Percentiles rank a stretch among this genome's conserved stretches.
Evolutionary conservation across 2,329 filamentous ascomycete genomes (phyloP).

Genomic region (Chaetoscypha palmicola): DNA sequence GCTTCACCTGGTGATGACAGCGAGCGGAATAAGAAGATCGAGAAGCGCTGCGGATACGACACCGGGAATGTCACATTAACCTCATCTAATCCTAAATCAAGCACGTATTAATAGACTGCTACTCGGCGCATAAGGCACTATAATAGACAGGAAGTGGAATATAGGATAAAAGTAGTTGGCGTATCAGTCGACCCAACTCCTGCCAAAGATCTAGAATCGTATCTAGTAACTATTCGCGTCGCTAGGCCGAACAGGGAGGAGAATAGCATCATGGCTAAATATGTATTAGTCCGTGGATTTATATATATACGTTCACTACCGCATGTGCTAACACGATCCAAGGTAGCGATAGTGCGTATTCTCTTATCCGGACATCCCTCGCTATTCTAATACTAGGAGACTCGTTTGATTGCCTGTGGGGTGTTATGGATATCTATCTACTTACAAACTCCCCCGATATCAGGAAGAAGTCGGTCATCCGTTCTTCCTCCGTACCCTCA

Average conservation of each 20-base stretch:
- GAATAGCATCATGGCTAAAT: slow-evolving; percentile 33
- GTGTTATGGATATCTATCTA: slow-evolving; percentile 49
- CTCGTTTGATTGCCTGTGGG: slow-evolving; percentile 50
- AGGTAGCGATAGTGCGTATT: slow-evolving; percentile 47
- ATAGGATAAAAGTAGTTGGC: slow-evolving; percentile 48
- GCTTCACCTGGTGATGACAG: no score
- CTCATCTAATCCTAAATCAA: slow-evolving; percentile 63
- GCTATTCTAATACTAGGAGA: slow-evolving; percentile 50
- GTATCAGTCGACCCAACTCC: slow-evolving; percentile 45
- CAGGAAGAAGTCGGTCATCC: slow-evolving; percentile 47
- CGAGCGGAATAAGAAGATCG: slow-evolving; percentile 47
- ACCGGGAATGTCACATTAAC: slow-evolving; percentile 53
- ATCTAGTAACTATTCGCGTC: slow-evolving; percentile 50
- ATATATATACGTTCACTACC: no score
- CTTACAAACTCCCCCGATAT: slow-evolving; percentile 57
- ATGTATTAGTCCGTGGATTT: slow-evolving; percentile 23
- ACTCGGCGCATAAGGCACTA: slow-evolving; percentile 51
- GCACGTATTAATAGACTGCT: slow-evolving; percentile 62
- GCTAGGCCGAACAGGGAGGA: slow-evolving; percentile 50
- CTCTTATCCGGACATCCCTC: slow-evolving; percentile 37
- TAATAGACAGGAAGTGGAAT: slow-evolving; percentile 50
- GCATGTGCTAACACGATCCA: slow-evolving; percentile 41
- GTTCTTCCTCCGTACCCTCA: slow-evolving; percentile 47
- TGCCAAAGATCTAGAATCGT: slow-evolving; percentile 42
- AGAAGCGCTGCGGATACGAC: slow-evolving; percentile 57